Evolutionary conservation across 2,329 filamentous ascomycete species (phyloP).

Genomic region (Fusarium cicatricum): DNA sequence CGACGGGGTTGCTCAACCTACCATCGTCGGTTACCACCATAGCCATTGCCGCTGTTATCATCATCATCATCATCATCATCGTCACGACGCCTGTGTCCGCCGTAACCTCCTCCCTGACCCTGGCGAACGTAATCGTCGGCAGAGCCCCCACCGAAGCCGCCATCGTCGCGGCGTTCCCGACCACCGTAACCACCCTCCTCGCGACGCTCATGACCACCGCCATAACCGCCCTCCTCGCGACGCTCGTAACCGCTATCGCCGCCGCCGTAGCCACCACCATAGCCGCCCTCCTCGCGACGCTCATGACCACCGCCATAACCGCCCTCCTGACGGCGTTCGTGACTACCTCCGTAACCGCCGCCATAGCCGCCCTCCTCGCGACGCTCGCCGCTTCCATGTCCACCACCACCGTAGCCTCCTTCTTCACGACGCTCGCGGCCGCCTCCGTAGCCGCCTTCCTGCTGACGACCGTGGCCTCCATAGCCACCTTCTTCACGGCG

Average conservation of each 20-base stretch:
- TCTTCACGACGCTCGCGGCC: slow-evolving; percentile 29
- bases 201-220: slow-evolving; percentile 28
- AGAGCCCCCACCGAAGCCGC: slow-evolving; percentile 38
- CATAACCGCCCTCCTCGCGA: slow-evolving; percentile 27
- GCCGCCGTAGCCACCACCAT: slow-evolving; percentile 32
- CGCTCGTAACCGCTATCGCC: slow-evolving; percentile 35
- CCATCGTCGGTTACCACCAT: slow-evolving; percentile 39
- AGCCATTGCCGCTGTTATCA: slow-evolving; percentile 26
- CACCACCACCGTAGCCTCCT: slow-evolving; percentile 2
- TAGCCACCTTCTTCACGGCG: slow-evolving; percentile 24
- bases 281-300: slow-evolving; percentile 21
- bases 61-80: slow-evolving; percentile 16
- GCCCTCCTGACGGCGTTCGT: slow-evolving; percentile 36
- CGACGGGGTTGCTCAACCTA: slow-evolving; percentile 15
- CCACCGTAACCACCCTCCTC: slow-evolving; percentile 17
- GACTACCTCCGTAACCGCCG: slow-evolving; percentile 37
- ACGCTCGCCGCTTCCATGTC: slow-evolving; percentile 21
- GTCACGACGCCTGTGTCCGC: slow-evolving; percentile 15
- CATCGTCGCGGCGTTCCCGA: slow-evolving; percentile 41
- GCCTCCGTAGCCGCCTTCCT: slow-evolving; percentile 28
- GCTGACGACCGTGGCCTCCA: slow-evolving; percentile 34
- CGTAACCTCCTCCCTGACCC: slow-evolving; percentile 24
- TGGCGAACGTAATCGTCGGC: slow-evolving; percentile 37
- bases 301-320: slow-evolving; percentile 22
- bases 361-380: slow-evolving; percentile 42